Base-by-base conservation (phyloP, 2,329 filamentous ascomycete genomes). In the Cercospora zeae-maydis region DNA sequence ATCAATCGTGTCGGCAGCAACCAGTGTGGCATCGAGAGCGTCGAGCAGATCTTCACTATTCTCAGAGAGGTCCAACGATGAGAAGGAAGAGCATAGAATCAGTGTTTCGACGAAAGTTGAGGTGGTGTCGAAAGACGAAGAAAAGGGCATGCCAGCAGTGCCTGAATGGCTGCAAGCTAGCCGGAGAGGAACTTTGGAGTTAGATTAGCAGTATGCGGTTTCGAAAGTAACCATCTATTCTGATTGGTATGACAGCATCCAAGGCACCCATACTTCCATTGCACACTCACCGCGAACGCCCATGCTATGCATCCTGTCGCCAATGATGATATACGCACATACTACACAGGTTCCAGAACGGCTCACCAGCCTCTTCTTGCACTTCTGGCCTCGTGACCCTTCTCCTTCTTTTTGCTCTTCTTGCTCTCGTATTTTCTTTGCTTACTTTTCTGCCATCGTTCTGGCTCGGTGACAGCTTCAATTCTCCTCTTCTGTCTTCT, bases 401-500 rank as follows among this genome's bases (percentile, higher is more conserved):
- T 91, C 76, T 89, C 89, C 83, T 92, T 96, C 75, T 88, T 87
- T 76, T 88, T 86, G 70, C 89, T 88, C 79, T 88, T 92, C 82
- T 95, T 95, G 80, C 88, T 87, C 74, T 95, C 91, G 66, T 90
- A 84, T 81, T 89, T 92, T 80, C 88, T 90, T 75, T 85, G 87
- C 86, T 97, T 97, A 70, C 89, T 87, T 72, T 84, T 82, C 30
- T 88, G 91, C 70, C 87, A 87, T 74, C 83, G 88, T 78, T 95
- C 93, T 1, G 95, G 95, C 72, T 89, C 86, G 55, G 84, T 84
- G 24, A 99, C 87, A 10, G 91, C 91, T 74, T 96, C 93, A 67
- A 98, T 91, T 78, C 91, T 91, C 72, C 95, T 85, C 84, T 99
- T 99, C 67, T 83, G 86, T 59, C 89, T 86, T 67, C 96, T 82